A percentile compares a stretch with the other conserved stretches of the same genome.
Conservation (phyloP, 2,329 filamentous ascomycete species). For the Alternaria triticimaculans region DNA sequence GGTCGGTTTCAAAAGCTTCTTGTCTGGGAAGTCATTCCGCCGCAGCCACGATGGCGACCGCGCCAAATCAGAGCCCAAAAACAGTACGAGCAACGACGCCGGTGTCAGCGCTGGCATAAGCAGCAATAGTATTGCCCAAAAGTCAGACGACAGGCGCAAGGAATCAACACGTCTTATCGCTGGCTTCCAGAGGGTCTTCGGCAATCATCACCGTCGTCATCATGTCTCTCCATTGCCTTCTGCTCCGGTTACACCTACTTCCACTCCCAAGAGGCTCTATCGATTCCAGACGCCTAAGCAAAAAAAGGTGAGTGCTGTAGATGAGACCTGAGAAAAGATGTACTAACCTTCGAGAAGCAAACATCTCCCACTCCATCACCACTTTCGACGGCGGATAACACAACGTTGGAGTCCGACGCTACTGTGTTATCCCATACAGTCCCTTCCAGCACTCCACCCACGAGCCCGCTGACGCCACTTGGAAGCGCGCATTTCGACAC, state of each 20-base stretch:
- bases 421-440: not conserved
- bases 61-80: not conserved
- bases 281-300: not conserved
- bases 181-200: slow-evolving; percentile 1
- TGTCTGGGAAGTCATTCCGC: not conserved
- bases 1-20: slow-evolving; percentile 47
- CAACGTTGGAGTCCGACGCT: not conserved
- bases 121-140: not conserved
- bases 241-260: not conserved
- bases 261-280: not conserved
- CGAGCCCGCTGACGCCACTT: not conserved
- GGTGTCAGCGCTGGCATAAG: not conserved
- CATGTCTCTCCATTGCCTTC: not conserved
- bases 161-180: not conserved
- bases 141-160: not conserved
- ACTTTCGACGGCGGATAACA: not conserved
- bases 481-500: not conserved
- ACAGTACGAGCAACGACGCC: not conserved
- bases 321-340: not conserved
- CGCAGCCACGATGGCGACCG: not conserved
- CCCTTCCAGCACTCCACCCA: not conserved
- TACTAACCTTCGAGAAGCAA: not conserved
- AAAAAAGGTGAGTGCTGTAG: not conserved
- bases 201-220: not conserved
- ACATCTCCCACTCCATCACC: not conserved